Evolutionary conservation across 1,284 basidiomycete genomes (phyloP), one percentile per base, ranked within the genome.

Genomic region (Pseudozyma sp.): DNA sequence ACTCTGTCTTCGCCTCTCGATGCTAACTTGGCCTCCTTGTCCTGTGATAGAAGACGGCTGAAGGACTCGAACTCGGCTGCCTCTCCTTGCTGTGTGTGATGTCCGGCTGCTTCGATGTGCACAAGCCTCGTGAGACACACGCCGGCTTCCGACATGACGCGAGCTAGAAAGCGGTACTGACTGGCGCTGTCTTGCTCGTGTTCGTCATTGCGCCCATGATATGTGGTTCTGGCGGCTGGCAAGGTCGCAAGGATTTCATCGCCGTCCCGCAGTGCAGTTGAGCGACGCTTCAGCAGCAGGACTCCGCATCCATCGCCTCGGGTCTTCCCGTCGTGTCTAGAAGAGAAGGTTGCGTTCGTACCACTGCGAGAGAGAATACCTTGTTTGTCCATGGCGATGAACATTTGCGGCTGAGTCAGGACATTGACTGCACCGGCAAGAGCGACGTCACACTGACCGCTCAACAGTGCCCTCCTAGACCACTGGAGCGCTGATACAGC

Each of bases 361-460:
- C 65, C 75, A 9, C 34, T 66, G 34, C 48, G 61, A 7, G 68
- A 68, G 8, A 78, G 63, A 4, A 72, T 52, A 1, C 72, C 68
- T 39, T 71, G 47, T 30, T 71, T 73, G 60, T 78, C 75, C 65
- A 78, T 66, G 13, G 67, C 68, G 40, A 78, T 72, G 51, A 71
- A 78, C 52, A 71, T 78, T 24, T 68, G 68, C 24, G 75, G 75
- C 54, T 68, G 62, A 7, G 72, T 75, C 39, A 71, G n/a, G 7
- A 67, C 56, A 16, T 56, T 66, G 42, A 78, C 71, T 2, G 68
- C 71, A 7, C 75, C 75, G 7, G 66, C 66, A 42, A 78, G 46
- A 0, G 75, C 75, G 5, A 64, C 62, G 50, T 78, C 75, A 54
- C 75, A 78, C 40, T 78, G 68, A 19, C 64, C 51, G 11, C 68